These are phyloP conservation scores for Venturia effusa DNA, from an alignment of 2,329 filamentous ascomycete species.

Conservation along the genomic window DNA sequence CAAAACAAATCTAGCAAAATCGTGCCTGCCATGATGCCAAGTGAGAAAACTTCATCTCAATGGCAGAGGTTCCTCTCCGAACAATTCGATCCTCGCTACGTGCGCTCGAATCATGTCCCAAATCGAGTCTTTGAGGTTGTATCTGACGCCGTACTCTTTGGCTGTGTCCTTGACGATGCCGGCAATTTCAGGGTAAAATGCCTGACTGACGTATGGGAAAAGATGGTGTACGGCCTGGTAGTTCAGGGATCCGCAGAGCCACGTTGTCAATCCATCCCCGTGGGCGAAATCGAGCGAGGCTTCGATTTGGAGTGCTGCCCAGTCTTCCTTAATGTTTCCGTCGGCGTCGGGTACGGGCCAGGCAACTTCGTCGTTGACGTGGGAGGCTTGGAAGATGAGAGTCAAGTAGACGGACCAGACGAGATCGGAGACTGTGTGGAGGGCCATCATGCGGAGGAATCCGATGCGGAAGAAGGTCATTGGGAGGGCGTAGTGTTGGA, in stretches of 20 bases:
- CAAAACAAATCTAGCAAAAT: background rate
- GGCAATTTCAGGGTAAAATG: slow-evolving; percentile 8
- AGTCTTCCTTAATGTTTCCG: slow-evolving; percentile 5
- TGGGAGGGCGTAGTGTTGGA: slow-evolving; percentile 8
- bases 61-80: slow-evolving; percentile 4
- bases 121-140: slow-evolving; percentile 10
- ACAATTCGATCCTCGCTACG: slow-evolving; percentile 1
- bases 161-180: slow-evolving; percentile 7
- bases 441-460: slow-evolving; percentile 2
- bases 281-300: slow-evolving; percentile 10
- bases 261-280: slow-evolving; percentile 6
- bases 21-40: background rate
- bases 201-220: slow-evolving; percentile 10
- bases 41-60: background rate
- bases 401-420: slow-evolving; percentile 10
- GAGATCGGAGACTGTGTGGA: slow-evolving; percentile 10
- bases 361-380: slow-evolving; percentile 10
- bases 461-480: slow-evolving; percentile 2
- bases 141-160: slow-evolving; percentile 7
- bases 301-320: slow-evolving; percentile 9
- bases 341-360: slow-evolving; percentile 7
- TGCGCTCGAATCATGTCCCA: slow-evolving; percentile 10
- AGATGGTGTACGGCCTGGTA: slow-evolving; percentile 11
- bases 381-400: slow-evolving; percentile 11
- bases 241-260: slow-evolving; percentile 8